Evolutionary conservation across 140 eudicot genomes (phyloP), one percentile per base, ranked within the genome.

Genomic region (Ambrosia hybrid): DNA sequence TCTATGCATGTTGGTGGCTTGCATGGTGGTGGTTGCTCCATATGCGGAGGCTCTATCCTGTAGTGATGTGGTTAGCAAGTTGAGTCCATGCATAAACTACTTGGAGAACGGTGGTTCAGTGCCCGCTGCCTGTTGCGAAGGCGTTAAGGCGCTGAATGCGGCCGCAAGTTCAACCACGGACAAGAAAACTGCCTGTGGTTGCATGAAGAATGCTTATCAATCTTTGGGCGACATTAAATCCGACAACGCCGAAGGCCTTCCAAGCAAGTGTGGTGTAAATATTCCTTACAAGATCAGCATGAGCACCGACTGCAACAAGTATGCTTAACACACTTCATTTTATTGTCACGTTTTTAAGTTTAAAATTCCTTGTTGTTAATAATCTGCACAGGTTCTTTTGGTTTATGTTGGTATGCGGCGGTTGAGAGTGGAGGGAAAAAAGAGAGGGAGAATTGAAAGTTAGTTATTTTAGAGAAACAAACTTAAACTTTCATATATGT

Each of bases 51-150:
- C 82, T 0, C 11, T 83, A 0, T 21, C 77, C 0, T 83, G 87
- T 41, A 46, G 72, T 3, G 15, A n/a, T 17, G 87, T 79, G 70
- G 56, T 16, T 1, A 57, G 9, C 17, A 73, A 46, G 61, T n/a
- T 83, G 61, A 3, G 65, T 3, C 84, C 84, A 53, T 83, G 87
- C 80, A 49, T 80, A 3, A 33, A 8, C 60, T 79, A 83, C 82
- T 48, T 79, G 7, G 52, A 34, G 26, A 26, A 52, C 1, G 77
- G 67, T 2, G 76, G 73, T 11, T 33, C 21, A 38, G 78, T 77
- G 49, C 17, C 83, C 0, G 0, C 49, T 1, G 33, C 69, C 2
- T 81, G 88, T 59, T 84, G 87, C 49, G 12, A 15, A 17, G 82
- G 84, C n/a, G 73, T 80, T 38, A 72, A 59, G 45, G 39, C 65